These are phyloP conservation scores for Saraca asoca DNA, from an alignment of 331 rosid genomes.

Conservation along the genomic window DNA sequence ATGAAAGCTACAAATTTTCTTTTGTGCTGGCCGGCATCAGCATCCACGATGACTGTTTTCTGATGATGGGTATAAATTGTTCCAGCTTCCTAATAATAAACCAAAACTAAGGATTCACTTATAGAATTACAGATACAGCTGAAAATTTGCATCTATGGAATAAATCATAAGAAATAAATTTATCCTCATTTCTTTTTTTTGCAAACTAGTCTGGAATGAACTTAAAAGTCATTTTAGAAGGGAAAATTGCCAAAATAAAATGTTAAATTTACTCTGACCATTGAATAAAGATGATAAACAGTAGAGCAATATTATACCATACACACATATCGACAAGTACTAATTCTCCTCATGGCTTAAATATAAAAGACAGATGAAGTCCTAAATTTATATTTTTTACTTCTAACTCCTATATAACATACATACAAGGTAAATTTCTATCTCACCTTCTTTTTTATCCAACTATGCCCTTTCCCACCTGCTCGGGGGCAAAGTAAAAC, in stretches of 20 bases:
- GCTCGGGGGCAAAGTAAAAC: constrained; percentile 82
- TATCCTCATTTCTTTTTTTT: not conserved
- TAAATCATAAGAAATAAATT: not conserved
- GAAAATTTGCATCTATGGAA: not conserved
- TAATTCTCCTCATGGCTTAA: too few relatives aligned
- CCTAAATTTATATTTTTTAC: not conserved
- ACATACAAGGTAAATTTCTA: not conserved
- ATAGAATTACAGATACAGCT: not conserved
- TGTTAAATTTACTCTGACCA: not conserved
- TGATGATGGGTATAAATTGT: constrained; percentile 91
- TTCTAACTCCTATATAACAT: constrained; percentile 15
- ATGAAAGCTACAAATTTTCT: constrained; percentile 81
- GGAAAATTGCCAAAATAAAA: not conserved
- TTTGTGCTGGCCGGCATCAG: constrained; percentile 70
- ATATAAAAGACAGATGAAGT: not conserved
- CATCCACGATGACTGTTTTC: constrained; percentile 90
- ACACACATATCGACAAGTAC: too few relatives aligned
- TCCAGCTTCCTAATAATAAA: constrained; percentile 69
- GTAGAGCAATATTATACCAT: not conserved
- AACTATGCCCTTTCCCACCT: constrained; percentile 78
- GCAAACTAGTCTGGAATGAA: constrained; percentile 4
- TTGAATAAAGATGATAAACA: not conserved
- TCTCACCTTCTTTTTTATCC: constrained; percentile 60
- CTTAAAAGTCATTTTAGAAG: not conserved
- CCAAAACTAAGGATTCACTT: not conserved